These are phyloP conservation scores for Citrullus mucosospermus DNA, from an alignment of 306 rosid species.

Conservation along the genomic window DNA sequence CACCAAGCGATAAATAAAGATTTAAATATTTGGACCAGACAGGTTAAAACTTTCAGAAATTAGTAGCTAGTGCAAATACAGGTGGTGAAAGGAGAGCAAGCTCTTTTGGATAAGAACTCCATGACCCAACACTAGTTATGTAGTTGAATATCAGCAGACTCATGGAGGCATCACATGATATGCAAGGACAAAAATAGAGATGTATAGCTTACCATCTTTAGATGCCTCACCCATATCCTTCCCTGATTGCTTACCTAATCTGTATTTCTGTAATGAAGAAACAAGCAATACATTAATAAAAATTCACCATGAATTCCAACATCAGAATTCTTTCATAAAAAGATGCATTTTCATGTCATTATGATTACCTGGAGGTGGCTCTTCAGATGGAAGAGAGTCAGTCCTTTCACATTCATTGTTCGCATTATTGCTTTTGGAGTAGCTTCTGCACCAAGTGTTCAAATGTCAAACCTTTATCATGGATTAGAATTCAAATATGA, in stretches of 20 bases:
- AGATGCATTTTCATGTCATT: background rate
- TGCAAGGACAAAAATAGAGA: slow-evolving; percentile 11
- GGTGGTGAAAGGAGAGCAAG: slow-evolving; percentile 2
- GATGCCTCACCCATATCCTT: slow-evolving; percentile 79
- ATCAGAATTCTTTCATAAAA: background rate
- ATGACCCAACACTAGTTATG: background rate
- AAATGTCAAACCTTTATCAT: slow-evolving; percentile 8
- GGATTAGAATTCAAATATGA: slow-evolving; percentile 18
- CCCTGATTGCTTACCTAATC: slow-evolving; percentile 96
- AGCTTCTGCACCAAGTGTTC: slow-evolving; percentile 69
- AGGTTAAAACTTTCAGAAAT: background rate
- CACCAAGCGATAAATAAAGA: slow-evolving; percentile 1
- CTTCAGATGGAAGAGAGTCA: slow-evolving; percentile 94
- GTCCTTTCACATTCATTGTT: slow-evolving; percentile 98
- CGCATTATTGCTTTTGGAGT: slow-evolving; percentile 98
- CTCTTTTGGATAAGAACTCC: background rate
- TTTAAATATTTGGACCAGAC: slow-evolving; percentile 2
- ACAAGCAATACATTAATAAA: background rate
- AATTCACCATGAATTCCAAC: slow-evolving; percentile 5
- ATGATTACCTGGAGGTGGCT: slow-evolving; percentile 90
- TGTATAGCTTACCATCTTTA: slow-evolving; percentile 65
- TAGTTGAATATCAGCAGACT: background rate
- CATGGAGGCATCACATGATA: slow-evolving; percentile 13
- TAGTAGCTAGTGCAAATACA: background rate
- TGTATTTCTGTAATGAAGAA: slow-evolving; percentile 66